These are phyloP conservation scores for Dysphania ambrosioides DNA, from an alignment of 148 eudicot genomes.

Conservation along the genomic window DNA sequence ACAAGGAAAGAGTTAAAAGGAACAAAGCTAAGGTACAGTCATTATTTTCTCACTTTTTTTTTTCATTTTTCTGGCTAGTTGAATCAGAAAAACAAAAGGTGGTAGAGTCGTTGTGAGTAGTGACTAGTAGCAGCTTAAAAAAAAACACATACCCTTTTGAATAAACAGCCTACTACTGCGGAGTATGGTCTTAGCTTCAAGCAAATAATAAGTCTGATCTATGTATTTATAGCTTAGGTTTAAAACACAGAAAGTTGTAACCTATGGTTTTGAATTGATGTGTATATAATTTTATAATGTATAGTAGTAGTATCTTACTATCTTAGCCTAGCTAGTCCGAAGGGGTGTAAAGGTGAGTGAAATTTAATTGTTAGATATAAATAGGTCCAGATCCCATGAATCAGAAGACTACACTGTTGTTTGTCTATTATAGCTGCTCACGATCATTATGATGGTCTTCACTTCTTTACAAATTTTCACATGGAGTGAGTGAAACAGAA, in stretches of 20 bases:
- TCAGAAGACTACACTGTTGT: conserved; percentile 5
- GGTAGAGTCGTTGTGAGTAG: too few relatives aligned
- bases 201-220: conserved; percentile 15
- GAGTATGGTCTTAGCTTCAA: not conserved
- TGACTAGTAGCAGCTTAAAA: too few relatives aligned
- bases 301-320: not conserved
- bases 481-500: not conserved
- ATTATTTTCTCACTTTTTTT: not conserved
- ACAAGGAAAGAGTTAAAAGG: conserved; percentile 17
- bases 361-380: not conserved
- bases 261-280: conserved; percentile 13
- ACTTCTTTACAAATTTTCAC: not conserved
- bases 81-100: conserved; percentile 15
- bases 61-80: not conserved
- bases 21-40: conserved; percentile 3
- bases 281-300: not conserved
- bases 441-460: not conserved
- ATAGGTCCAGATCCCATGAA: conserved; percentile 22
- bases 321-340: not conserved
- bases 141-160: conserved; percentile 20
- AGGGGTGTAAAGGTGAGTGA: not conserved
- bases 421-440: conserved; percentile 13
- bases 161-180: not conserved
- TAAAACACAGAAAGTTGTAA: conserved; percentile 15
- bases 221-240: conserved; percentile 14